Base-by-base conservation (phyloP, 345 rosid genomes). In the Conringia planisiliqua region DNA sequence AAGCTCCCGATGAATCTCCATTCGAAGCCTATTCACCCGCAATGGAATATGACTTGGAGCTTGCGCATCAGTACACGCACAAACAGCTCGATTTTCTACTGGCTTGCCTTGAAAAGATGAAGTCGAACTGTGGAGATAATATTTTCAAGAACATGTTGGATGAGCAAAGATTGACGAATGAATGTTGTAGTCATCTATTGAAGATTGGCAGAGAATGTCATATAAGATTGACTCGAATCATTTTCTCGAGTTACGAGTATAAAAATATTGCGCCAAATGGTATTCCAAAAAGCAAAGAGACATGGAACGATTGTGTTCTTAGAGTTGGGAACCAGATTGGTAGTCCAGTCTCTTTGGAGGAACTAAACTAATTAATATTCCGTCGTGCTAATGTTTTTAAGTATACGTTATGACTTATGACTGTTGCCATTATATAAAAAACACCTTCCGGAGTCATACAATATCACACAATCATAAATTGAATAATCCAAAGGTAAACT, bases 181-280 rank as follows among this genome's bases (percentile, higher is more conserved):
- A 69, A 20, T 76, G 75, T 54, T 76, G 75, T 46, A 11, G 20
- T 62, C 16, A 62, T 26, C 22, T 62, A 16, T 33, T 76, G 46
- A 52, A 69, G 10, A 5, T 51, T 11, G 56, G 69, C 7, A 60
- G 50, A 75, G 62, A 68, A 13, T 75, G 79, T 24, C 68, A 68
- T 50, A 29, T 76, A 0, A 40, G 57, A 29, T 16, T 76, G 32
- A n/a, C 39, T 35, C 17, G 52, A 24, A 0, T 76, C 12, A n/a
- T 76, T 11, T 22, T 68, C 2, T 22, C 55, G 4, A 68, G 10
- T 1, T 67, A 48, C n/a, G 56, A 68, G 39, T 68, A 29, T 32
- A 68, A 30, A 42, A 11, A 42, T 43, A n/a, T 61, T 43, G 79
- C 79, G 5, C 27, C 47, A n/a, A 51, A 30, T 48, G 24, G n/a